Evolutionary conservation across 805 yeast genomes (phyloP).

Genomic region (Metahyphopichia silvanorum): DNA sequence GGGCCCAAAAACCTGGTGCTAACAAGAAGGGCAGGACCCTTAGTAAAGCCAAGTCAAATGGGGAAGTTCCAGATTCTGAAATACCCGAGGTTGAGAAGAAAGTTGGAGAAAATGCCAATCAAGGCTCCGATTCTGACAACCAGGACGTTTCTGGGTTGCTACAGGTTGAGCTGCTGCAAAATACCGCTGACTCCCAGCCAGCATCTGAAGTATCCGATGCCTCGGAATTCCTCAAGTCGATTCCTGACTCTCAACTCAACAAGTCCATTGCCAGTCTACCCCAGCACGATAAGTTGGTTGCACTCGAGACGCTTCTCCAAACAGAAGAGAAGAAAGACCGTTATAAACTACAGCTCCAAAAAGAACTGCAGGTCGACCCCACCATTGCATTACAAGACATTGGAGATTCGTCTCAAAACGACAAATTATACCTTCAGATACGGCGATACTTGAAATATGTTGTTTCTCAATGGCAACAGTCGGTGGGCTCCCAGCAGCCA

Average conservation of each 20-base stretch:
- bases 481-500: slow-evolving; percentile 5
- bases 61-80: slow-evolving; percentile 4
- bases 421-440: slow-evolving; percentile 35
- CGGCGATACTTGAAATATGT: slow-evolving; percentile 47
- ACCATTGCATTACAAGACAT: slow-evolving; percentile 28
- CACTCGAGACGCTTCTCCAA: slow-evolving; percentile 14
- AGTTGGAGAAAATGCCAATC: slow-evolving; percentile 22
- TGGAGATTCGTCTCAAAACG: slow-evolving; percentile 15
- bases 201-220: no score
- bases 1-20: no score
- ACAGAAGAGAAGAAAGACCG: slow-evolving; percentile 13
- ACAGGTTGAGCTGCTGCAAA: no score
- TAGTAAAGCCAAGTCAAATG: slow-evolving; percentile 6
- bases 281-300: slow-evolving; percentile 14
- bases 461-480: slow-evolving; percentile 37
- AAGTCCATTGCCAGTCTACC: slow-evolving; percentile 13
- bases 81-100: slow-evolving; percentile 8
- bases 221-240: slow-evolving; percentile 8
- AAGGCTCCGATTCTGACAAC: slow-evolving; percentile 6
- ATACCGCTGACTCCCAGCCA: no score
- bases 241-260: slow-evolving; percentile 22
- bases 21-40: slow-evolving; percentile 5
- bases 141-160: no score
- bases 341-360: slow-evolving; percentile 23
- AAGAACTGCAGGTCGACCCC: slow-evolving; percentile 16